These are phyloP conservation scores for Otatea glauca DNA, from an alignment of 176 grass and related monocot genomes.

Conservation along the genomic window DNA sequence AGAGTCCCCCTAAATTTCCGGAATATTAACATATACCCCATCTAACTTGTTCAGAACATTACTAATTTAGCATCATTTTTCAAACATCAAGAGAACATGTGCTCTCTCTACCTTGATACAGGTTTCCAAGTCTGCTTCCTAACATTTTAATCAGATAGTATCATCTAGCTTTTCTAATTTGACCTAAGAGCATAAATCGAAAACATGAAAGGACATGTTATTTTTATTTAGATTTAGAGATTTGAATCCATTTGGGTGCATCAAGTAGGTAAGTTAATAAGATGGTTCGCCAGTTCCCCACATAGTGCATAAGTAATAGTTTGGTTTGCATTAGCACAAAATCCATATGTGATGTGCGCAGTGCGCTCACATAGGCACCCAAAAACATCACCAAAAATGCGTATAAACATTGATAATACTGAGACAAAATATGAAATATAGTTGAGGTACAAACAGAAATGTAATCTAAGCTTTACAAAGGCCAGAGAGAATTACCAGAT, in stretches of 20 bases:
- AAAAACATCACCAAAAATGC: background rate
- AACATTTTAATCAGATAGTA: slow-evolving; percentile 18
- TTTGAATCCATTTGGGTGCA: background rate
- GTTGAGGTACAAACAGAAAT: background rate
- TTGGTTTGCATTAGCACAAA: slow-evolving; percentile 12
- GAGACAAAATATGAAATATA: slow-evolving; percentile 16
- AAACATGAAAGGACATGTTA: background rate
- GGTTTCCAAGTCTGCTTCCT: background rate
- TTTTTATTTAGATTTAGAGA: slow-evolving; percentile 10
- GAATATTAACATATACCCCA: background rate
- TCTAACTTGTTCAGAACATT: background rate
- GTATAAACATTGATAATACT: background rate
- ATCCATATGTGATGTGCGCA: background rate
- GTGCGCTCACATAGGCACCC: background rate
- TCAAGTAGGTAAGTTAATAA: background rate
- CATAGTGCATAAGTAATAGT: background rate
- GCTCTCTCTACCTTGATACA: background rate
- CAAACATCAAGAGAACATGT: background rate
- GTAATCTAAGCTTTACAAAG: background rate
- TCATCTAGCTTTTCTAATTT: slow-evolving; percentile 3
- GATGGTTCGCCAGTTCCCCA: background rate
- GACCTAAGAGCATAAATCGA: background rate
- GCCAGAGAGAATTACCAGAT: slow-evolving; percentile 68
- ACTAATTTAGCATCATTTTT: background rate
- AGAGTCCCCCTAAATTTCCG: too few relatives aligned